Base-by-base conservation (phyloP, 2,329 filamentous ascomycete genomes). In the Diaporthe nobilis region DNA sequence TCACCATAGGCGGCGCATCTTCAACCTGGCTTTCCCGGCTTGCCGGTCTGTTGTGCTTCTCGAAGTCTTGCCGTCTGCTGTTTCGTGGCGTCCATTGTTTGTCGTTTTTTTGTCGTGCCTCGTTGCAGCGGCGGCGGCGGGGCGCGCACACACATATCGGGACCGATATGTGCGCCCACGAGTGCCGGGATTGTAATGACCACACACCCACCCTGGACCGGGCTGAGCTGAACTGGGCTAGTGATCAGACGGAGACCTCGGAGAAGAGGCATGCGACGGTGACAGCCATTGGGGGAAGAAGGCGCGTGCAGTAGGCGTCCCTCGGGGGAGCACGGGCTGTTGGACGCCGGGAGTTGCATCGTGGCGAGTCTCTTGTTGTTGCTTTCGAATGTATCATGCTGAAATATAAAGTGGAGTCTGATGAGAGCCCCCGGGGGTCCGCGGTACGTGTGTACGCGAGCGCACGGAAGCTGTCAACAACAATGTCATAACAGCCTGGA, bases 31-130 rank as follows among this genome's bases (percentile, higher is more conserved):
- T 42, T 53, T 28, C 34, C 34, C 49, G n/a, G n/a, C 15, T 42
- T 53, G 34, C n/a, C 49, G 55, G 65, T 13, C 49, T 55, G n/a
- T 55, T 70, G 65, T 70, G 65, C 49, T 55, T 39, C 49, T 42
- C 47, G 49, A 53, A 70, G 49, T 55, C 49, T 70, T 70, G 65
- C 65, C 65, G 7, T 70, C 34, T 55, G 10, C 34, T 51, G 34
- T 55, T 53, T 55, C 34, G 65, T 70, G 47, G 65, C 65, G 65
- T 70, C 65, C 65, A 42, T 70, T 70, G 65, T 70, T 70, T 70
- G 65, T 70, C 65, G 65, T 5, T 8, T 70, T 49, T 49, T 49
- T 34, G 17, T 49, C 17, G 42, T 67, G 61, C 42, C 61, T 67
- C 61, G 61, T 49, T 67, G 28, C 61, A 37, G 47, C 34, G 65